Base-by-base conservation (phyloP, 306 rosid species). In the Prunus mume region DNA sequence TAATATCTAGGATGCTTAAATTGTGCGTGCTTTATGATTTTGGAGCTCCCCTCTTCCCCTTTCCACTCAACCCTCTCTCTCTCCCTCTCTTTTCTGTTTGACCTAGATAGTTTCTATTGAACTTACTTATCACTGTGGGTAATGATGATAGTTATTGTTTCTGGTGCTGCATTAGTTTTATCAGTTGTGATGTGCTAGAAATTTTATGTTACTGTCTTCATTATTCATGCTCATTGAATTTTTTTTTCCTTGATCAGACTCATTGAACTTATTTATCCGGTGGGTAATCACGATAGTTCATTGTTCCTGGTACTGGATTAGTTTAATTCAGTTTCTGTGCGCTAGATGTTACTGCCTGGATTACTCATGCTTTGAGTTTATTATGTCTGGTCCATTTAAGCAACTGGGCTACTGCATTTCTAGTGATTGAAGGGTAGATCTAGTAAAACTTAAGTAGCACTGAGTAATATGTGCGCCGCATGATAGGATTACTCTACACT, bases 11-110 rank as follows among this genome's bases (percentile, higher is more conserved):
- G 83, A 72, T 85, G 75, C 84, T 57, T 73, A 57, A 61, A 72
- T 65, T 73, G 81, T 79, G 84, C 56, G 86, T 60, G 75, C 75
- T 78, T 76, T 75, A 65, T 76, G 72, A 76, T 71, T 75, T 82
- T 62, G 76, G 57, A 75, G 55, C 69, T 79, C 45, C 55, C 50
- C 32, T 64, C 73, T 24, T 55, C 25, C 38, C n/a, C 60, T 13
- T 74, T 24, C 30, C 43, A 32, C 38, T 56, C 24, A 8, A 11
- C 28, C 22, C 18, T 19, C 18, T 56, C 27, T 55, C 61, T 13
- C 25, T 68, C 28, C 1, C 41, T 13, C 12, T 10, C 49, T 22
- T 24, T 76, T 11, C 19, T 79, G 76, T 73, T 68, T 61, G 47
- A 61, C 68, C 76, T 67, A 61, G 72, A 75, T 83, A 17, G 65